These are phyloP conservation scores for Claviceps cyperi DNA, from an alignment of 2,329 filamentous ascomycete genomes.

Conservation along the genomic window DNA sequence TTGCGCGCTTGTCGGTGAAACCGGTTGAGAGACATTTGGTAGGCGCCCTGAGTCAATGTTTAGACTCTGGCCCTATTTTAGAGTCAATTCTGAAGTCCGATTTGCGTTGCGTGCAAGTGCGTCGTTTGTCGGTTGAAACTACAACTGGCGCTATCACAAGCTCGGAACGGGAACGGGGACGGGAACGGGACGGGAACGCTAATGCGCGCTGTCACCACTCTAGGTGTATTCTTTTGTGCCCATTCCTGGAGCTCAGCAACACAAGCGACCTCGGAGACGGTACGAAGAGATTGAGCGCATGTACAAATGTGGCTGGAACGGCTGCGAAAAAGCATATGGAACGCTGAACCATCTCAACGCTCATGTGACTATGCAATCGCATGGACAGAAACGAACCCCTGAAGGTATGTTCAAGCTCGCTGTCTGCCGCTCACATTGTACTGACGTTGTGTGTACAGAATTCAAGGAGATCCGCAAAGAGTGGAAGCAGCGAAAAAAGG, in stretches of 20 bases:
- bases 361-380: conserved; percentile 97
- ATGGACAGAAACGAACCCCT: conserved; percentile 84
- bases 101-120: too few relatives aligned
- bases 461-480: conserved; percentile 99
- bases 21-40: too few relatives aligned
- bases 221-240: conserved; percentile 97
- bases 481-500: conserved; percentile 99
- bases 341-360: conserved; percentile 96
- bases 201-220: conserved; percentile 12
- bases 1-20: too few relatives aligned
- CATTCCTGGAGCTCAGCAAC: conserved; percentile 90
- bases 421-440: background rate
- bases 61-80: too few relatives aligned
- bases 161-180: too few relatives aligned
- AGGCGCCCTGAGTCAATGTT: too few relatives aligned
- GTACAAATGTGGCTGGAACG: conserved; percentile 99
- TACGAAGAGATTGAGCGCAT: conserved; percentile 99
- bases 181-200: background rate
- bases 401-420: conserved; percentile 58
- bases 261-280: conserved; percentile 82
- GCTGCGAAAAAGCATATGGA: conserved; percentile 96
- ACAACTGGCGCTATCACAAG: too few relatives aligned
- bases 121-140: too few relatives aligned
- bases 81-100: too few relatives aligned
- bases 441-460: conserved; percentile 38